Evolutionary conservation across 1,139 yeast genomes (phyloP), one percentile per base, ranked within the genome.

Genomic region (Blastobotrys illinoisensis): DNA sequence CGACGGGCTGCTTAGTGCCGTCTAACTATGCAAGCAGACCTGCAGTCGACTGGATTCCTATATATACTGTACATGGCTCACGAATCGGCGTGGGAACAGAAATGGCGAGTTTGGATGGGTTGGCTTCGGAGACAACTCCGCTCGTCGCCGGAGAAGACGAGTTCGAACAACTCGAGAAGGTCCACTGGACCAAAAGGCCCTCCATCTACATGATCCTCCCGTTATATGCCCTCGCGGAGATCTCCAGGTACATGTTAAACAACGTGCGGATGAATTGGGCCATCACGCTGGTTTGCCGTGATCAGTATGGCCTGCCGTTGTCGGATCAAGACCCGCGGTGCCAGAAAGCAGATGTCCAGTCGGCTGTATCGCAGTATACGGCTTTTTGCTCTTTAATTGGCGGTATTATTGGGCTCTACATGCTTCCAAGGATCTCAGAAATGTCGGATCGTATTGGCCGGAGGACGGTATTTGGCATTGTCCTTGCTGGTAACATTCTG

Each of bases 211-310:
- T 50, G 23, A 46, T 57, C n/a, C 48, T 60, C 14, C 62, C 62
- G 3, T 51, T 60, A 19, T 56, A 53, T n/a, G 54, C 57, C 2
- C 49, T 57, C 13, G 57, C 55, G 5, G 54, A 59, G 21, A 52
- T 60, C 24, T 54, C 62, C 1, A 51, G 57, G 4, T 58, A 56
- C 45, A 58, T 60, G 59, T 46, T 60, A 20, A 54, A 51, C 16
- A 61, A 62, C 1, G 58, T 61, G 6, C 54, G 54, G 45, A 55
- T 61, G 49, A 61, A 61, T 51, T 61, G 64, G 64, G 60, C 56
- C 2, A 48, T 60, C 1, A 56, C 62, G 3, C 46, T 61, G 43
- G 62, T 59, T 6, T 61, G 64, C 47, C 48, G 60, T 4, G 49
- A 44, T 40, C 16, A 44, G 5, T 55, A 58, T 26, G 5, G 36